A percentile compares a stretch with the other conserved stretches of the same genome.
These are phyloP conservation scores for Ogataea henricii DNA, from an alignment of 805 yeast genomes.

Conservation along the genomic window DNA sequence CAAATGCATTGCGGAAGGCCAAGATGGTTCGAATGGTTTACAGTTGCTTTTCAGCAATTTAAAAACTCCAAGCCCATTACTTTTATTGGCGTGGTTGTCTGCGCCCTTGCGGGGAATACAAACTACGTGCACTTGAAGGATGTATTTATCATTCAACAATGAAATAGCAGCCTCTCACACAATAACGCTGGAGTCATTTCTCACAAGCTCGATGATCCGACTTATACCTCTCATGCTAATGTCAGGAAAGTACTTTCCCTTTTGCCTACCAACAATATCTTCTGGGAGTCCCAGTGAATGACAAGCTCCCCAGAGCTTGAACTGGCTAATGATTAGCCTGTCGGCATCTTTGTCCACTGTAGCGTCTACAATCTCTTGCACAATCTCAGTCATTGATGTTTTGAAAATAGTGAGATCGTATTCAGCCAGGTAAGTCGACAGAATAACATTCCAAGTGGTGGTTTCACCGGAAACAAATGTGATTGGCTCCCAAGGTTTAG, in stretches of 20 bases:
- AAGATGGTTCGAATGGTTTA: too few relatives aligned
- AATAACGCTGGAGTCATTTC: not conserved
- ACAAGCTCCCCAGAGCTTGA: slow-evolving; percentile 3
- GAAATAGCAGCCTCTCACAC: too few relatives aligned
- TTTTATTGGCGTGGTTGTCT: too few relatives aligned
- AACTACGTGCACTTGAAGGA: too few relatives aligned
- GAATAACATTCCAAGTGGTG: not conserved
- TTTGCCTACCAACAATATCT: not conserved
- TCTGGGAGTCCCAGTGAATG: not conserved
- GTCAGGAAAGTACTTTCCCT: not conserved
- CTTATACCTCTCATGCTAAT: not conserved
- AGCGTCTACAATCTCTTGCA: not conserved
- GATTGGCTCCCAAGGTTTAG: not conserved
- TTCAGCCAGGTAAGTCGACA: not conserved
- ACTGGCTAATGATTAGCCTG: not conserved
- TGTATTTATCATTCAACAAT: too few relatives aligned
- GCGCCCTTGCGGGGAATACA: too few relatives aligned
- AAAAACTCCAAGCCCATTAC: too few relatives aligned
- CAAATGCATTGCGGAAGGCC: too few relatives aligned
- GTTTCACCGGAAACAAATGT: slow-evolving; percentile 2
- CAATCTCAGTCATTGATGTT: not conserved
- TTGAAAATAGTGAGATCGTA: not conserved
- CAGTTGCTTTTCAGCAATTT: too few relatives aligned
- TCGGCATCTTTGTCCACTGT: not conserved
- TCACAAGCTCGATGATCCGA: not conserved